Base-by-base conservation (phyloP, 2,329 filamentous ascomycete genomes). In the Colletotrichum cereale region DNA sequence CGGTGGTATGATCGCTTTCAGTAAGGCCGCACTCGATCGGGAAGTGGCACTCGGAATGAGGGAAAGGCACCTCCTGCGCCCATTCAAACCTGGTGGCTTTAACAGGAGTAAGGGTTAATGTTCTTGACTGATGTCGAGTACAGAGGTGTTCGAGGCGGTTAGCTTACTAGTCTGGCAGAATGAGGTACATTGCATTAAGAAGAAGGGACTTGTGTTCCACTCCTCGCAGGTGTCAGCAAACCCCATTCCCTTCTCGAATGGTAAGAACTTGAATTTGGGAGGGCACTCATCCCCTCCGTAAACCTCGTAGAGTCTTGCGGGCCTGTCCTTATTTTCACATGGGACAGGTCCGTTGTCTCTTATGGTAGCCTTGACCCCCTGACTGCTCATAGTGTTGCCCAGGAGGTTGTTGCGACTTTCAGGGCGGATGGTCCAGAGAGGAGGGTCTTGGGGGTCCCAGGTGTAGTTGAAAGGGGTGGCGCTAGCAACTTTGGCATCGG, bases 41-140 rank as follows among this genome's bases (percentile, higher is more conserved):
- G 77, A 3, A 77, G 78, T 73, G 79, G 75, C 65, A 80, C 75
- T 73, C 78, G 76, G 56, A 82, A 79, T 67, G 76, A 78, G 66
- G 79, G 78, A 82, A 71, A 78, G 80, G 80, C 79, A 81, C 47
- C 34, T 83, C 36, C 40, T 81, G 44, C 76, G 66, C 73, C 64
- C 67, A 75, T 14, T 73, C 65, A 26, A 75, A 83, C 1, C 79
- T 78, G 26, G 66, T 70, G 18, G 34, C 66, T 69, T 2, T 18
- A 11, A 21, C 1, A 8, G 16, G 10, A 31, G 18, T 8, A 24
- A 26, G 18, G 26, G 26, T 48, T 36, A 42, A 31, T 24, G 3
- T 29, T 7, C 2, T 47, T 3, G 16, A 24, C 16, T 1, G n/a
- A 31, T 10, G 1, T 42, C 7, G 29, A 21, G 36, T n/a, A 21